Evolutionary conservation across 2,329 filamentous ascomycete genomes (phyloP).

Genomic region (Biscogniauxia sp.): DNA sequence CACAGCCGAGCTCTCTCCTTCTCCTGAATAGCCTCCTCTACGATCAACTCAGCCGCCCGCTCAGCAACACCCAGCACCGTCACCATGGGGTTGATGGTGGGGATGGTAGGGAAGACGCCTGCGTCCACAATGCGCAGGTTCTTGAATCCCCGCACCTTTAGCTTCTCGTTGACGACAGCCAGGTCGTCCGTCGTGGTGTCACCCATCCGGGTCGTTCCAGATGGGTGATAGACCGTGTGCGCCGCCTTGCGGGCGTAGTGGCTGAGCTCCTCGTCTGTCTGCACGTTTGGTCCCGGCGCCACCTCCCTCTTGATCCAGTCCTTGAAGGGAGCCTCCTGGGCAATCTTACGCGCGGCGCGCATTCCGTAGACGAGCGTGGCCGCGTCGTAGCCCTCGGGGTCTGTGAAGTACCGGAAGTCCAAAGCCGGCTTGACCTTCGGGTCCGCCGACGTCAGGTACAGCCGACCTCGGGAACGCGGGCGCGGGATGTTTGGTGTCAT

Average conservation of each 20-base stretch:
- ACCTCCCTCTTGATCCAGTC: slow-evolving; percentile 81
- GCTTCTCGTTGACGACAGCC: slow-evolving; percentile 75
- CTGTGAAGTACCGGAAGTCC: slow-evolving; percentile 88
- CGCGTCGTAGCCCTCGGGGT: slow-evolving; percentile 80
- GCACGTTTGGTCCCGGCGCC: slow-evolving; percentile 69
- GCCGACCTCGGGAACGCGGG: slow-evolving; percentile 71
- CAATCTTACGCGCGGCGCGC: slow-evolving; percentile 73
- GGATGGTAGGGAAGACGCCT: slow-evolving; percentile 84
- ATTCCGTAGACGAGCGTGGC: slow-evolving; percentile 77
- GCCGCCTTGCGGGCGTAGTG: slow-evolving; percentile 79
- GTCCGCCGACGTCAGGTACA: slow-evolving; percentile 75
- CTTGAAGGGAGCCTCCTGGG: slow-evolving; percentile 73
- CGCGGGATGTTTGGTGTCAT: slow-evolving; percentile 92
- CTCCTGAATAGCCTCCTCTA: slow-evolving; percentile 58
- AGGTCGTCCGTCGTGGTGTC: slow-evolving; percentile 64
- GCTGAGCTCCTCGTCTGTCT: slow-evolving; percentile 75
- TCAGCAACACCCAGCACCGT: slow-evolving; percentile 84
- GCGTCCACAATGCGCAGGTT: slow-evolving; percentile 80
- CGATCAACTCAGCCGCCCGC: slow-evolving; percentile 79
- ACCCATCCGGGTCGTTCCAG: slow-evolving; percentile 89
- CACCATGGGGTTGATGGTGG: slow-evolving; percentile 86
- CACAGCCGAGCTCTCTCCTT: slow-evolving; percentile 32
- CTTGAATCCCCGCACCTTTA: slow-evolving; percentile 71
- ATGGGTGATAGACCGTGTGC: slow-evolving; percentile 88
- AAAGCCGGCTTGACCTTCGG: slow-evolving; percentile 76